Base-by-base conservation (phyloP, 148 eudicot genomes). In the Linanthus parryae region DNA sequence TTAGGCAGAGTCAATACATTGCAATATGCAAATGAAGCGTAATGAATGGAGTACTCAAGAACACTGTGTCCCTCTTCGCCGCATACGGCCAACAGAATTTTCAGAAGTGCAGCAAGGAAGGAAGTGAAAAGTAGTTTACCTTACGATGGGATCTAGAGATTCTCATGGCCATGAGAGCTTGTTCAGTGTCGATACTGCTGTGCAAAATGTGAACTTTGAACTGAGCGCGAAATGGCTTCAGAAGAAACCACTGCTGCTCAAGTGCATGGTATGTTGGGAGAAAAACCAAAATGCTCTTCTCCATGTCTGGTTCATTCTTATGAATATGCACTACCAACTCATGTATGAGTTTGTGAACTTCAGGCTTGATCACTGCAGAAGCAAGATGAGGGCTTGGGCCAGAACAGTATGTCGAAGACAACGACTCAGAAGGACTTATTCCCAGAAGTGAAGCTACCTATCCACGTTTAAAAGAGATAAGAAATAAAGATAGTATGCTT, bases 151-250 rank as follows among this genome's bases (percentile, higher is more conserved):
- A 81, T 69, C 71, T 81, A 48, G 72, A 86, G 54, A 91, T 86
- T 68, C 66, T 77, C 98, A 91, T 86, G 31, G 98, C 80, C 69
- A 52, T 66, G 40, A 91, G 74, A 59, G 98, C 98, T 71, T 84
- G 86, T 42, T 78, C 84, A 18, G 83, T 87, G 46, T 91, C 98
- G 43, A 91, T 71, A 67, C 95, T 83, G 59, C 95, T 63, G 67
- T 91, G 98, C 49, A 91, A 66, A 54, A 91, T 91, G 69, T 91
- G 95, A 61, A 87, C 73, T 53, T 87, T 91, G 63, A 91, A 91
- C 30, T 22, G 47, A 19, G 76, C 57, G 56, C 64, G 51, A 33
- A 74, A 79, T 58, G 81, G 84, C 73, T 71, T 84, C 59, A 91
- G 46, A 37, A 79, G 72, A 59, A 31, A 63, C 95, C 95, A 91